phyloP scores from a whole-genome alignment of 2,329 filamentous ascomycete species.

The Neofusicoccum parvum region DNA sequence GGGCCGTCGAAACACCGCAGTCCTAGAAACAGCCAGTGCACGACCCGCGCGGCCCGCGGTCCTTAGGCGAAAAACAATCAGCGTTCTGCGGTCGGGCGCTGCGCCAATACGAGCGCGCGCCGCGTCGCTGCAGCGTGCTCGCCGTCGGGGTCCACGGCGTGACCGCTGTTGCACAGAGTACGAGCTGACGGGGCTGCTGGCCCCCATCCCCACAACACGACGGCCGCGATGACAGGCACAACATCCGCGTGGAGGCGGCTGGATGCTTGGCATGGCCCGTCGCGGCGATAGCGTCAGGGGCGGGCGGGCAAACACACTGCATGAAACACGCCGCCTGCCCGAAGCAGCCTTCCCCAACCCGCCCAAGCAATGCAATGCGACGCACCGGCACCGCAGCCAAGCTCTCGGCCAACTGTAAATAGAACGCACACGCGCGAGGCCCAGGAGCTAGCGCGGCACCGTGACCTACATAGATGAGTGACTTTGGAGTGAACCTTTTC shows the following conservation, averaged over 20 bases:
- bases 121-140: not conserved
- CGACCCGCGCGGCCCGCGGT: not conserved
- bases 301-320: not conserved
- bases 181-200: constrained; percentile 1
- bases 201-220: not conserved
- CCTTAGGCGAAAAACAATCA: not conserved
- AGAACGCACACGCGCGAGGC: not conserved
- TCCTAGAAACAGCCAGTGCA: not conserved
- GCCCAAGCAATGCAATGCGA: constrained; percentile 4
- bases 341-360: not conserved
- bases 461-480: not conserved
- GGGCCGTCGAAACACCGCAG: not conserved
- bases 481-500: no score
- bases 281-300: constrained; percentile 9
- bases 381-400: constrained; percentile 8
- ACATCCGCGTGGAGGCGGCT: not conserved
- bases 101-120: not conserved
- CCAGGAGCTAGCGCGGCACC: not conserved
- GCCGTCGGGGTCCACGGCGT: not conserved
- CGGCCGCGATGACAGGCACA: not conserved
- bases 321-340: constrained; percentile 10
- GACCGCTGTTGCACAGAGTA: not conserved
- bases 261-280: not conserved
- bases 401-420: constrained; percentile 8
- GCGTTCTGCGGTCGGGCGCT: not conserved